These are phyloP conservation scores for Erucastrum elatum DNA, from an alignment of 345 rosid genomes.

Conservation along the genomic window DNA sequence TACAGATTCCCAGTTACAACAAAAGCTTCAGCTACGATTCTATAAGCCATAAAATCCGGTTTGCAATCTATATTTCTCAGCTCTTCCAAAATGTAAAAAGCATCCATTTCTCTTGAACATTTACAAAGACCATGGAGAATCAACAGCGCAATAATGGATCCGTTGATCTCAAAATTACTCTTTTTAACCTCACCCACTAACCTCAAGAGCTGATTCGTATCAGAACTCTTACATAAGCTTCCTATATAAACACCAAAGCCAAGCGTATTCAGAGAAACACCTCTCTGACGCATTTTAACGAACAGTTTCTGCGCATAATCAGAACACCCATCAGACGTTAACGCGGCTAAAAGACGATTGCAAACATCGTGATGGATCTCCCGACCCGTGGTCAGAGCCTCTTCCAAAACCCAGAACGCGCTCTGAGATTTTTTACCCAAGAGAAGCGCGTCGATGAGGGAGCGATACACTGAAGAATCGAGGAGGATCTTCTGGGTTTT, in stretches of 20 bases:
- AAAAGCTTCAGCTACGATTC: constrained; percentile 77
- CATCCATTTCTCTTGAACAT: constrained; percentile 61
- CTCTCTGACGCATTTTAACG: constrained; percentile 58
- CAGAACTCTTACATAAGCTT: constrained; percentile 47
- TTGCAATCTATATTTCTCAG: constrained; percentile 67
- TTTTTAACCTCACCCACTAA: constrained; percentile 54
- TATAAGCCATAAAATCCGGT: constrained; percentile 91
- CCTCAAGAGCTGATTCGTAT: constrained; percentile 45
- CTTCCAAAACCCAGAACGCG: constrained; percentile 63
- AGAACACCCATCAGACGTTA: constrained; percentile 54
- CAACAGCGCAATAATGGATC: constrained; percentile 70
- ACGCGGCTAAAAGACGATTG: constrained; percentile 67
- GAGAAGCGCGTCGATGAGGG: constrained; percentile 50
- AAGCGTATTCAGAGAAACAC: constrained; percentile 51
- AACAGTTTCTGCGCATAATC: constrained; percentile 57
- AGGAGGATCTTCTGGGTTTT: constrained; percentile 51
- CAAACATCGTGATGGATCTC: constrained; percentile 55
- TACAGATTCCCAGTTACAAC: constrained; percentile 48
- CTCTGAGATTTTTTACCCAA: constrained; percentile 48
- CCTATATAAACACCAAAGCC: constrained; percentile 79
- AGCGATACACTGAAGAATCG: constrained; percentile 52
- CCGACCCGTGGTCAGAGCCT: constrained; percentile 34
- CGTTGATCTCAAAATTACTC: constrained; percentile 47
- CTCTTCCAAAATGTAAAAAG: constrained; percentile 65
- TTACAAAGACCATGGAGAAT: constrained; percentile 72